These are phyloP conservation scores for Gaertneriomyces semiglobifer DNA, from an alignment of 192 early-diverging fungal genomes.

Conservation along the genomic window DNA sequence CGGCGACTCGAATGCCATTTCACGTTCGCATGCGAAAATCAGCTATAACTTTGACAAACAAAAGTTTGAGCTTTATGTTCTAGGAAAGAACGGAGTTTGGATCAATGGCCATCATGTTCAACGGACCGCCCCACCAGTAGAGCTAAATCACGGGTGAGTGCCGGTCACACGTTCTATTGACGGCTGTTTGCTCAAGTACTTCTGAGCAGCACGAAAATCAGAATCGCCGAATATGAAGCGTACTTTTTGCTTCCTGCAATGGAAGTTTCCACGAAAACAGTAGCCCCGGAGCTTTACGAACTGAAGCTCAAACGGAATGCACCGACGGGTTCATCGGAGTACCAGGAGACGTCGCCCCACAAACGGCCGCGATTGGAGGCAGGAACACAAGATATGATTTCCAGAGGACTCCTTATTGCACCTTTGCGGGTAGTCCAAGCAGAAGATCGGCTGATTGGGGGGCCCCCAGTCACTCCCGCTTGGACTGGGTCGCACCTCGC, in stretches of 20 bases:
- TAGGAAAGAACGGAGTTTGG: slow-evolving; percentile 85
- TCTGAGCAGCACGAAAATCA: slow-evolving; percentile 63
- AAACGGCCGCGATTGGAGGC: no score
- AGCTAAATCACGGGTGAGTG: slow-evolving; percentile 48
- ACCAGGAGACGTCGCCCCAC: no score
- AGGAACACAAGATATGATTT: no score
- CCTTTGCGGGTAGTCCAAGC: no score
- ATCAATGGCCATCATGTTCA: slow-evolving; percentile 76
- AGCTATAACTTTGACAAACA: slow-evolving; percentile 79
- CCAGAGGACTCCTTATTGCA: no score
- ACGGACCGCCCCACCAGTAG: slow-evolving; percentile 61
- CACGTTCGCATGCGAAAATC: slow-evolving; percentile 79
- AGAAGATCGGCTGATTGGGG: no score
- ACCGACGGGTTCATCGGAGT: no score
- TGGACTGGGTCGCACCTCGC: no score
- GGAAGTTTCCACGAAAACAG: no score
- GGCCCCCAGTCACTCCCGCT: no score
- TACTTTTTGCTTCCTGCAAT: slow-evolving; percentile 43
- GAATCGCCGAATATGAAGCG: slow-evolving; percentile 78
- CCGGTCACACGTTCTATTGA: background rate
- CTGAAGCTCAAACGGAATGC: no score
- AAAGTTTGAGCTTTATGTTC: slow-evolving; percentile 79
- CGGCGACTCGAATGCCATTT: slow-evolving; percentile 79
- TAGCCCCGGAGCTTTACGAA: no score
- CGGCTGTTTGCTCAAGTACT: background rate